Evolutionary conservation across 2,329 filamentous ascomycete species (phyloP), one percentile per base, ranked within the genome.

Genomic region (Tolypocladium pustulatum): DNA sequence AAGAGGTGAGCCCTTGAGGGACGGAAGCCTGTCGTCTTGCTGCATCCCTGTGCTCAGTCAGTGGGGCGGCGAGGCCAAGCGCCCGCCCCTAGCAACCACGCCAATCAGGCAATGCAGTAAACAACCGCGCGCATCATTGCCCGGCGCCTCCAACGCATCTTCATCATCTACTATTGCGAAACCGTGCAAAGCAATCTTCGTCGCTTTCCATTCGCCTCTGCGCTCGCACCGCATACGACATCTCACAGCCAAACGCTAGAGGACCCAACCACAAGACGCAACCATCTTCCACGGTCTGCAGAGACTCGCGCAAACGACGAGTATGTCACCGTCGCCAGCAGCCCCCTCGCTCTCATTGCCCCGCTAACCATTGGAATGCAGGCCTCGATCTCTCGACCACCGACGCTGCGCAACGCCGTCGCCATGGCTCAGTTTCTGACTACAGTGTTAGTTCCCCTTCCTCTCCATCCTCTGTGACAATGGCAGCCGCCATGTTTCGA

Each of bases 341-440:
- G 15, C 34, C 51, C 6, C 40, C 17, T 43, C 30, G 53, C 40
- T 51, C 40, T 25, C 57, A 73, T 75, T 72, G 70, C 72, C 72
- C 70, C 69, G 73, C 73, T 75, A 73, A 75, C 73, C 62, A 58
- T 60, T 72, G 73, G 73, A 75, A 75, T 75, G 72, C 62, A 70
- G 51, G 57, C 25, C 56, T 52, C 55, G 65, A 58, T 57, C 55
- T 46, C 57, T 54, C 59, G 59, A 59, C 40, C 25, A 61, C 25
- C 58, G 54, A 61, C 58, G 56, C 55, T 32, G 36, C 57, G 49
- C 58, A 60, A 54, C 57, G 58, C 61, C 56, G 57, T 62, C 63
- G 64, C 60, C 61, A 76, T 76, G 73, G 69, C 73, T 55, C 73
- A 75, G 63, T 76, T 76, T 66, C 68, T 76, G 62, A 74, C 72